Base-by-base conservation (phyloP, 2,329 filamentous ascomycete genomes). In the Pyrenochaeta sp. region DNA sequence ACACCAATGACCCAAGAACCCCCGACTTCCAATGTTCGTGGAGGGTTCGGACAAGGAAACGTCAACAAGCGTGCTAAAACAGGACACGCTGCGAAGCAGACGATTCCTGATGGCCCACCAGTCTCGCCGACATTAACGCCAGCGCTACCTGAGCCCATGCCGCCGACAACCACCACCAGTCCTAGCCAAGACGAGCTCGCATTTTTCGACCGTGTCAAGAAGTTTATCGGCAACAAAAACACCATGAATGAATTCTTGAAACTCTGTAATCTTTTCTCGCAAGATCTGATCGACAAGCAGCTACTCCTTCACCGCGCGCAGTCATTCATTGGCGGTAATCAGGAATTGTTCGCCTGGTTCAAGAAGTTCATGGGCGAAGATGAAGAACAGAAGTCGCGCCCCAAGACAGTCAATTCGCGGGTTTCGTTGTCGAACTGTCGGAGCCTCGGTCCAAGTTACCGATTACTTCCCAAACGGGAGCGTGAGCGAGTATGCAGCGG, bases 161-260 rank as follows among this genome's bases (percentile, higher is more conserved):
- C 91, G 13, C 93, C 93, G 0, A 89, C 88, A 0, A 86, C 89
- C 0, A 87, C 89, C 1, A 83, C 89, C 8, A 88, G 88, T n/a
- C 91, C 92, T 1, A 91, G 86, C 25, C 86, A 89, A 52, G 94
- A 98, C 56, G 94, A 98, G 73, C 85, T 98, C 51, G 88, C 88
- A 1, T 98, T 98, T 79, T 99, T 99, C 69, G 95, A 99, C 61
- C 90, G 93, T 7, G 93, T 95, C 19, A 98, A 97, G 85, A 99
- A 99, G 79, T 94, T 90, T 71, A 92, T 99, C 56, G 89, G 90
- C 60, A 98, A 98, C 77, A 91, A 96, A 76, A 91, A 92, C 54
- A 90, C 90, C 2, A 96, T 96, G 85, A 93, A 91, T 69, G 95
- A 99, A 76, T 99, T 99, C 78, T 80, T 99, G 64, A 99, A 99